Evolutionary conservation across 169 alveolate genomes (phyloP), one percentile per base, ranked within the genome.

Genomic region (Toxoplasma gondii): DNA sequence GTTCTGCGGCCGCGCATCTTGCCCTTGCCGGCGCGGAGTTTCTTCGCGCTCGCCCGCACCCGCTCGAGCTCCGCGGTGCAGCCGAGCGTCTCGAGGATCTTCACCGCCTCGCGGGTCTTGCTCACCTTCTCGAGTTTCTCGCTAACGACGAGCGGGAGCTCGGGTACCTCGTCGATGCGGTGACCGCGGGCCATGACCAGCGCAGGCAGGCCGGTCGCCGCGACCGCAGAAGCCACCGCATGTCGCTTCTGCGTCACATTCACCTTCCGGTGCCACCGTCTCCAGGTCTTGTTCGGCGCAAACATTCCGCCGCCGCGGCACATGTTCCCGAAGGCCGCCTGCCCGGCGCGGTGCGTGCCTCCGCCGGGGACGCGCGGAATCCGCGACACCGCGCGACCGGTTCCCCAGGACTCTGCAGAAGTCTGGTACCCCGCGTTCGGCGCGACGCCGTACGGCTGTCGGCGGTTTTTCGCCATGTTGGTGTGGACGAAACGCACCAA

Each of bases 231-330:
- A 36, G 99, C 99, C 91, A 98, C 98, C 49, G 99, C 99, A 96
- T 98, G 99, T 95, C 99, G 97, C 97, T 98, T 98, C 97, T 99
- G 99, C 94, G 98, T 99, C 93, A 98, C 96, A 96, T 99, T 99
- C 93, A 98, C 98, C 98, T 98, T 98, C 87, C 99, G 97, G 98
- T 99, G 99, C 99, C 99, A 99, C 97, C 99, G 98, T 95, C 99
- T 97, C 99, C 99, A 99, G 31, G 98, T 98, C 97, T 98, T 98
- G 93, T 98, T 98, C 41, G 99, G 99, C 94, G 99, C 98, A 97
- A 98, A 99, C 99, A 99, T 99, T 92, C 99, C 99, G 93, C 99
- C 99, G 84, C 99, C 99, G 92, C 99, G 97, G 96, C 99, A 99
- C 98, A 98, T 97, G 98, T 99, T 99, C 88, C 99, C 99, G 97